Base-by-base conservation (phyloP, 768 basidiomycete genomes). In the Coprinopsis sp. region DNA sequence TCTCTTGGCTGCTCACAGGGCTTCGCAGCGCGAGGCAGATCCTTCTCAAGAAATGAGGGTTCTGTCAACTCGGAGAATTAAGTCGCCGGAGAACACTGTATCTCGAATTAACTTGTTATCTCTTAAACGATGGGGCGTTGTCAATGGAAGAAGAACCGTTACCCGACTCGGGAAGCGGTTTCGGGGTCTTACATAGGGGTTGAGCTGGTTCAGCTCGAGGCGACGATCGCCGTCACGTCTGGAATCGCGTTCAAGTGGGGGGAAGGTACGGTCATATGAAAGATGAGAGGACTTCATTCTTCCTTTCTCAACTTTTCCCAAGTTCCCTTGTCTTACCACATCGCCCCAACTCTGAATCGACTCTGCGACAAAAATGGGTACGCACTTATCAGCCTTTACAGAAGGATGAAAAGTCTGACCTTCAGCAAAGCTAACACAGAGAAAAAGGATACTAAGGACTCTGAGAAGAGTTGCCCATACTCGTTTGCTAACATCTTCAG, bases 101-200 rank as follows among this genome's bases (percentile, higher is more conserved):
- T n/a, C n/a, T n/a, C n/a, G n/a, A n/a, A n/a, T n/a, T n/a, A n/a
- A n/a, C n/a, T n/a, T n/a, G n/a, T n/a, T n/a, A n/a, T 21, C n/a
- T 16, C 12, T 14, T 38, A 23, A 13, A 14, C 19, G 16, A 7
- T 16, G 37, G 18, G 13, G 13, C 18, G 37, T 16, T 38, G 21
- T 38, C 37, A n/a, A n/a, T n/a, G n/a, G n/a, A n/a, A n/a, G n/a
- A n/a, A n/a, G n/a, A n/a, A n/a, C 6, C 37, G 24, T 23, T 16
- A 14, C 37, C n/a, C 37, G 7, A 38, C 22, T 5, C 18, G 11
- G 10, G 36, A 19, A 37, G 11, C 36, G 37, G 37, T 38, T 16
- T 23, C 37, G 37, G 37, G 37, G 37, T 38, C 37, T 23, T 21
- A n/a, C n/a, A n/a, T n/a, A n/a, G n/a, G n/a, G n/a, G n/a, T n/a